Conservation (phyloP, 2,329 filamentous ascomycete genomes). For the Claviceps sorghi region DNA sequence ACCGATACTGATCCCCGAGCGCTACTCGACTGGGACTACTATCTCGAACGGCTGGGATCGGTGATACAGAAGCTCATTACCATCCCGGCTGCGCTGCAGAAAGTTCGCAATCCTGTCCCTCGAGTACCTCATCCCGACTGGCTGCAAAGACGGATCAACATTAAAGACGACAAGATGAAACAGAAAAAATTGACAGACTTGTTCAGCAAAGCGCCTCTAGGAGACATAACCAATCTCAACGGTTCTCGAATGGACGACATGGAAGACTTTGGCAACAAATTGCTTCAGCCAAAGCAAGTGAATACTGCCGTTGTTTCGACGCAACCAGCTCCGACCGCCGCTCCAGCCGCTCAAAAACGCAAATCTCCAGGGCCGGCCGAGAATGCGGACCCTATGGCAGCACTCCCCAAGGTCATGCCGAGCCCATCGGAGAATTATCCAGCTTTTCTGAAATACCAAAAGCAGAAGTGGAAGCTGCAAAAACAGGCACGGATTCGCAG, state of each 20-base stretch:
- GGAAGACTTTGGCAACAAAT: constrained; percentile 63
- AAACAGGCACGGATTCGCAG: constrained; percentile 75
- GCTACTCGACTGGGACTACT: constrained; percentile 94
- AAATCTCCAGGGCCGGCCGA: constrained; percentile 58
- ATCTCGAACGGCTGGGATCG: constrained; percentile 84
- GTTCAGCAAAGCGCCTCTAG: constrained; percentile 57
- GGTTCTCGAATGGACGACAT: constrained; percentile 48
- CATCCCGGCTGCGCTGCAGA: constrained; percentile 91
- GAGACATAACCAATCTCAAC: constrained; percentile 55
- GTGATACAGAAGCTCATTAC: constrained; percentile 99
- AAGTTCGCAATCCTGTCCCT: constrained; percentile 86
- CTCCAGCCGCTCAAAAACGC: constrained; percentile 42
- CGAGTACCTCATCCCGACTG: constrained; percentile 90
- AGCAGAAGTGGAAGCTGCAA: constrained; percentile 97
- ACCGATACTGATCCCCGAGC: constrained; percentile 77
- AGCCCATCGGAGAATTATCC: constrained; percentile 73
- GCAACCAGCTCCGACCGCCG: constrained; percentile 23
- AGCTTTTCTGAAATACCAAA: constrained; percentile 84
- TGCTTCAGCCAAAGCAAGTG: constrained; percentile 50
- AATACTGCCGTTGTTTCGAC: constrained; percentile 41
- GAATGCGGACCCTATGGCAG: constrained; percentile 63
- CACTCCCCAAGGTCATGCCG: constrained; percentile 72
- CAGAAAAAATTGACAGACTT: constrained; percentile 97
- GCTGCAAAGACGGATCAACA: constrained; percentile 84
- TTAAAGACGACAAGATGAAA: constrained; percentile 94